Conservation (phyloP, 306 rosid species). For the Vigna angularis region DNA sequence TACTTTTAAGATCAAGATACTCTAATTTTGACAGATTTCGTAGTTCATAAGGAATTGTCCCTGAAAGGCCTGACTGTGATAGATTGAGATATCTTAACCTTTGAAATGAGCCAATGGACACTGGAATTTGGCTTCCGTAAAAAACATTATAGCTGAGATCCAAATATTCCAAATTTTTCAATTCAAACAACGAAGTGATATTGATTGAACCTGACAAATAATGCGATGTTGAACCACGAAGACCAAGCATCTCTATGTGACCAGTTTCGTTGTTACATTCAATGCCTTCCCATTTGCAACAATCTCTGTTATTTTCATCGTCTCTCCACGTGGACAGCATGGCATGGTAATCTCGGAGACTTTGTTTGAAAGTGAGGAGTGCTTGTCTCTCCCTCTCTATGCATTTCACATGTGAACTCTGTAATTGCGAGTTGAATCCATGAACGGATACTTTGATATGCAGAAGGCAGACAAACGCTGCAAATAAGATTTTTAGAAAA, state of each 20-base stretch:
- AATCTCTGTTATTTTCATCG: neutral
- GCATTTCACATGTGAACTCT: no score
- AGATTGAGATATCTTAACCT: constrained; percentile 37
- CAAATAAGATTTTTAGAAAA: no score
- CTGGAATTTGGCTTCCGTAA: neutral
- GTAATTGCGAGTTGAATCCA: no score
- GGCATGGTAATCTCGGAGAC: no score
- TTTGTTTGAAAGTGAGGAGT: no score
- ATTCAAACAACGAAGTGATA: neutral
- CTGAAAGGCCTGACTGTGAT: accelerated
- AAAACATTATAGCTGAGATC: neutral
- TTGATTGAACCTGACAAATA: neutral
- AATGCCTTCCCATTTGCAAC: neutral
- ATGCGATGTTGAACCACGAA: neutral
- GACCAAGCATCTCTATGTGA: neutral
- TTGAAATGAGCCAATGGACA: neutral
- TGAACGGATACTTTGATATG: no score
- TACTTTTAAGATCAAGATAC: neutral
- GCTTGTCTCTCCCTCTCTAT: no score
- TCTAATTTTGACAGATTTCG: neutral
- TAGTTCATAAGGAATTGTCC: neutral
- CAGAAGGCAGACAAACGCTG: no score
- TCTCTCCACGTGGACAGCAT: neutral
- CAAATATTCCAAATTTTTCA: constrained; percentile 3
- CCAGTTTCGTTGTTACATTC: neutral